Evolutionary conservation across 495 filamentous ascomycete genomes (phyloP).

Genomic region (Podospora tetraspora): DNA sequence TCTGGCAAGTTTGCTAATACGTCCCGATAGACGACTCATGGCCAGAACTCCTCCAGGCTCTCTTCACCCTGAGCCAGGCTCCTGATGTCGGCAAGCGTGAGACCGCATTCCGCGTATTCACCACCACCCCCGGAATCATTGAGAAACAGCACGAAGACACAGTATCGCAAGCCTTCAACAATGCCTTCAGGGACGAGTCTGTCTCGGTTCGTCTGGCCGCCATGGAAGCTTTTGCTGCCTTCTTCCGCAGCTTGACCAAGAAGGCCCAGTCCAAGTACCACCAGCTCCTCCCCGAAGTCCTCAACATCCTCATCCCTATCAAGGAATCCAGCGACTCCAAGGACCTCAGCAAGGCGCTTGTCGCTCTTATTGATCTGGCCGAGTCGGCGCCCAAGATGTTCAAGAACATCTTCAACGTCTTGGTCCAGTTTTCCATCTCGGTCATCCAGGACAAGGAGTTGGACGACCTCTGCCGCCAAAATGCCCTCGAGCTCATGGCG

Average conservation of each 20-base stretch:
- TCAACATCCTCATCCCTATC: slow-evolving; percentile 89
- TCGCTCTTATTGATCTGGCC: slow-evolving; percentile 88
- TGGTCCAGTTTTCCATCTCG: slow-evolving; percentile 86
- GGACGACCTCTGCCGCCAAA: slow-evolving; percentile 82
- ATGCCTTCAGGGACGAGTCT: slow-evolving; percentile 85
- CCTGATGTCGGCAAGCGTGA: slow-evolving; percentile 76
- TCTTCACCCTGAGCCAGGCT: slow-evolving; percentile 86
- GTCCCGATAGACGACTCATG: slow-evolving; percentile 64
- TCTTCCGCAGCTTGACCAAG: slow-evolving; percentile 85
- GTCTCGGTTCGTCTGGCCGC: slow-evolving; percentile 76
- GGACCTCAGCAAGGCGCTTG: slow-evolving; percentile 77
- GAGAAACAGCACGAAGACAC: slow-evolving; percentile 89
- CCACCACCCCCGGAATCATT: slow-evolving; percentile 92
- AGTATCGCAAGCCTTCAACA: slow-evolving; percentile 76
- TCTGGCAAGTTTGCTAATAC: slow-evolving; percentile 24
- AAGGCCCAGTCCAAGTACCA: slow-evolving; percentile 85
- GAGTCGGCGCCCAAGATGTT: slow-evolving; percentile 95
- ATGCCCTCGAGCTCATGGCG: slow-evolving; percentile 92
- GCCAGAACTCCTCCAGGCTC: slow-evolving; percentile 79
- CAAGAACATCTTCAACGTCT: slow-evolving; percentile 78
- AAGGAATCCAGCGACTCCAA: slow-evolving; percentile 87
- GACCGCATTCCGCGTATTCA: slow-evolving; percentile 87
- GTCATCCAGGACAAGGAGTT: slow-evolving; percentile 96
- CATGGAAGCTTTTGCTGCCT: slow-evolving; percentile 93
- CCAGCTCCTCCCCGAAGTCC: slow-evolving; percentile 73